A percentile compares a stretch with the other conserved stretches of the same genome.
These are phyloP conservation scores for Clarkia xantiana DNA, from an alignment of 345 rosid species.

Conservation along the genomic window DNA sequence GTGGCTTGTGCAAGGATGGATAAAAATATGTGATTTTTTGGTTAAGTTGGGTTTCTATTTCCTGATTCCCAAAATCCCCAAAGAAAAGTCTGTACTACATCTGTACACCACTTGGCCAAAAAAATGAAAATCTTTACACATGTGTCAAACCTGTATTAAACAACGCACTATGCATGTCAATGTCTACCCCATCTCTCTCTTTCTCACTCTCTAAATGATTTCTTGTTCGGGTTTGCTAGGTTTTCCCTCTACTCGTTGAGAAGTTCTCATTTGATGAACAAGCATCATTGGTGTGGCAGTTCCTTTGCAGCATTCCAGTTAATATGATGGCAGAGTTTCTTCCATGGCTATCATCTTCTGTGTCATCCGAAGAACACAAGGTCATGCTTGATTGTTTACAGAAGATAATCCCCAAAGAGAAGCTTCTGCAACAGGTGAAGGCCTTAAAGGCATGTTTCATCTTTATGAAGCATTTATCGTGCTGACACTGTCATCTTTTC, in stretches of 20 bases:
- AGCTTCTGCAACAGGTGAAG: slow-evolving; percentile 45
- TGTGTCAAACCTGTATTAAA: neutral
- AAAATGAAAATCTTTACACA: too few relatives aligned
- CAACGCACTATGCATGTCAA: neutral
- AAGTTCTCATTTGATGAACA: slow-evolving; percentile 53
- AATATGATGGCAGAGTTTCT: slow-evolving; percentile 46
- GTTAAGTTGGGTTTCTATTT: too few relatives aligned
- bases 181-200: neutral
- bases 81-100: too few relatives aligned
- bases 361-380: slow-evolving; percentile 31
- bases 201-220: slow-evolving; percentile 1
- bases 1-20: too few relatives aligned
- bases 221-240: slow-evolving; percentile 24
- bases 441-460: slow-evolving; percentile 2
- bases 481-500: slow-evolving; percentile 7
- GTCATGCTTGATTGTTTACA: slow-evolving; percentile 33
- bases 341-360: slow-evolving; percentile 51
- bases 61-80: too few relatives aligned
- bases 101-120: too few relatives aligned
- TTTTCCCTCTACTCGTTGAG: slow-evolving; percentile 45
- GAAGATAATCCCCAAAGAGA: slow-evolving; percentile 48
- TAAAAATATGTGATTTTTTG: too few relatives aligned
- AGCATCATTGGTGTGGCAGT: slow-evolving; percentile 54
- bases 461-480: neutral
- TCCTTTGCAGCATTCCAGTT: slow-evolving; percentile 57